phyloP scores from a whole-genome alignment of 2,329 filamentous ascomycete species.

The Cercospora zeae-maydis region DNA sequence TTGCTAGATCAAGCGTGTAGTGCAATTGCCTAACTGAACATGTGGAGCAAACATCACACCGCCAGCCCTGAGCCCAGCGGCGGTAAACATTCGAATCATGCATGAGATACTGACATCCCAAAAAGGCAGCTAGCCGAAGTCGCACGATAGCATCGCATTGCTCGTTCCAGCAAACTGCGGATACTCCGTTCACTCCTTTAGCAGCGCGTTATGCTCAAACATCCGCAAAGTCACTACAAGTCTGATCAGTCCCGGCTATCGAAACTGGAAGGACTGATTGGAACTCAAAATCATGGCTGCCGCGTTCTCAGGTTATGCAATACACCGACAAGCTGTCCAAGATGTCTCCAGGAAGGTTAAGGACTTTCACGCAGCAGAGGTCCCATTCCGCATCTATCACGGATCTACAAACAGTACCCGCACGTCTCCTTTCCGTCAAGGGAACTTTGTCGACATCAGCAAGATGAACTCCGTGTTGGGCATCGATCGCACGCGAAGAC shows the following conservation, averaged over 20 bases:
- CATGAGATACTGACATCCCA: background rate
- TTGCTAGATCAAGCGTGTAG: background rate
- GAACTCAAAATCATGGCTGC: background rate
- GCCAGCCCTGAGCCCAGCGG: background rate
- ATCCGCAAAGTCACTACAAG: background rate
- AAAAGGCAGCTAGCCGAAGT: background rate
- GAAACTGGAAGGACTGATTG: background rate
- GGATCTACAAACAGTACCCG: constrained; percentile 54
- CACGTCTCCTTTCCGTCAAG: constrained; percentile 35
- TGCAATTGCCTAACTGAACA: background rate
- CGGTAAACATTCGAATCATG: background rate
- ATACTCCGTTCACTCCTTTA: background rate
- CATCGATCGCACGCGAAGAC: constrained; percentile 38
- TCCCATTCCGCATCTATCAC: constrained; percentile 54
- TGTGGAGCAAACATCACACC: background rate
- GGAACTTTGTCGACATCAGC: constrained; percentile 44
- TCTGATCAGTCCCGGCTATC: background rate
- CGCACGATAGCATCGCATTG: background rate
- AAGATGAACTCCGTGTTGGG: constrained; percentile 44
- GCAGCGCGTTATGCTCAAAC: background rate
- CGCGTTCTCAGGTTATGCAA: background rate
- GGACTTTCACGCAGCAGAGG: constrained; percentile 44
- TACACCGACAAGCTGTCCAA: background rate
- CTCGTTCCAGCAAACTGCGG: background rate
- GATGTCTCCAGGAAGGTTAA: background rate